Conservation (phyloP, 495 filamentous ascomycete genomes). For the Platismatia glauca region DNA sequence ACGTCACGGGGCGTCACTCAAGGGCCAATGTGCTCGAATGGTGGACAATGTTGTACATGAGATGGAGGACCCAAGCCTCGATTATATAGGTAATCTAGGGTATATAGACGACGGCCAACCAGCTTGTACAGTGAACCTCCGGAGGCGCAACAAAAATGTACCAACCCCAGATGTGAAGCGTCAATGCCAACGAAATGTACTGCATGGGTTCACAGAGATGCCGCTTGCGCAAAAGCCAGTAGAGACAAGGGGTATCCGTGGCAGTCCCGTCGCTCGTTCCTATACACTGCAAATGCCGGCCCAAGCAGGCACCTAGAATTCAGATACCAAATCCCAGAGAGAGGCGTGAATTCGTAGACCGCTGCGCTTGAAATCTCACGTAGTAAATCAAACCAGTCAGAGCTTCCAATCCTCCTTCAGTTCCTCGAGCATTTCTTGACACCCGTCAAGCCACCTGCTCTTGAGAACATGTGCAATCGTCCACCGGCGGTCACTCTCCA, state of each 20-base stretch:
- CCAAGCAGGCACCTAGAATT: not conserved
- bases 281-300: not conserved
- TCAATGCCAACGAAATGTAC: not conserved
- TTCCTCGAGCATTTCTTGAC: slow-evolving; percentile 29
- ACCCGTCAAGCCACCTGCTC: slow-evolving; percentile 47
- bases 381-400: slow-evolving; percentile 5
- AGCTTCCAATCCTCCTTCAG: slow-evolving; percentile 24
- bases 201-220: not conserved
- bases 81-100: not conserved
- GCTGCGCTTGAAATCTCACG: slow-evolving; percentile 9
- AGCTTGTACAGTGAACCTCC: not conserved
- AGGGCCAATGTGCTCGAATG: not conserved
- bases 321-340: not conserved
- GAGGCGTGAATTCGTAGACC: not conserved
- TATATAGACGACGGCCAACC: not conserved
- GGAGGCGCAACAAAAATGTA: not conserved
- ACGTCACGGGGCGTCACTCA: not conserved
- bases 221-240: not conserved
- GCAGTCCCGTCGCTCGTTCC: not conserved
- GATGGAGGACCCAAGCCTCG: not conserved
- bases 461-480: slow-evolving; percentile 44
- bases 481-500: slow-evolving; percentile 44
- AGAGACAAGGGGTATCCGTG: slow-evolving; percentile 13
- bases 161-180: not conserved
- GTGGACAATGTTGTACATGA: not conserved